A percentile compares a stretch with the other conserved stretches of the same genome.
Conservation (phyloP, 2,329 filamentous ascomycete genomes). For the Didymella pomorum region DNA sequence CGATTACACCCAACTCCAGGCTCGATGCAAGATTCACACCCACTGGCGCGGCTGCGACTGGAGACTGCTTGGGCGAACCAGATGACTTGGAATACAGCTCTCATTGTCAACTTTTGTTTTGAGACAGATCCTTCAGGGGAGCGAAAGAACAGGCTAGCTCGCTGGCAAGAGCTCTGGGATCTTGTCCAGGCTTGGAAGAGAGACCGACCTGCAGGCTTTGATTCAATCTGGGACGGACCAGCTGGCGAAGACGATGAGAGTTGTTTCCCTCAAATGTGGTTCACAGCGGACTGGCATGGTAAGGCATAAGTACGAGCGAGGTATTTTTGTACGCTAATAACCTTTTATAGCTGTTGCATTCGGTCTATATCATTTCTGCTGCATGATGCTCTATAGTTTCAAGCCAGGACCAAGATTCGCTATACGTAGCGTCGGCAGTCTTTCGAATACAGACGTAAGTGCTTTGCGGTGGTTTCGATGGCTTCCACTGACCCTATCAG, state of each 20-base stretch:
- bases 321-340: background rate
- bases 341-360: slow-evolving; percentile 32
- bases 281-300: slow-evolving; percentile 47
- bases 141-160: slow-evolving; percentile 18
- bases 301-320: slow-evolving; percentile 2
- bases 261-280: slow-evolving; percentile 38
- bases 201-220: slow-evolving; percentile 38
- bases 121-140: slow-evolving; percentile 26
- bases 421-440: slow-evolving; percentile 29
- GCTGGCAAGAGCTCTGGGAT: slow-evolving; percentile 38
- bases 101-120: slow-evolving; percentile 44
- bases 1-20: slow-evolving; percentile 34
- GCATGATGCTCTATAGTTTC: slow-evolving; percentile 42
- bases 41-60: slow-evolving; percentile 34
- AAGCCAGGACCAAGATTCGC: slow-evolving; percentile 42
- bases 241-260: slow-evolving; percentile 16
- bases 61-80: slow-evolving; percentile 47
- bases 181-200: slow-evolving; percentile 34
- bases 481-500: slow-evolving; percentile 21
- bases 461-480: background rate
- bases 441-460: slow-evolving; percentile 36
- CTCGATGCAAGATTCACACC: slow-evolving; percentile 36
- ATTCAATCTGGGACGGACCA: slow-evolving; percentile 40
- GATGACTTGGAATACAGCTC: slow-evolving; percentile 45
- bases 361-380: slow-evolving; percentile 40